Percentiles rank a stretch among this genome's conserved stretches.
phyloP scores from a whole-genome alignment of 345 rosid genomes.

The Citrus medica region DNA sequence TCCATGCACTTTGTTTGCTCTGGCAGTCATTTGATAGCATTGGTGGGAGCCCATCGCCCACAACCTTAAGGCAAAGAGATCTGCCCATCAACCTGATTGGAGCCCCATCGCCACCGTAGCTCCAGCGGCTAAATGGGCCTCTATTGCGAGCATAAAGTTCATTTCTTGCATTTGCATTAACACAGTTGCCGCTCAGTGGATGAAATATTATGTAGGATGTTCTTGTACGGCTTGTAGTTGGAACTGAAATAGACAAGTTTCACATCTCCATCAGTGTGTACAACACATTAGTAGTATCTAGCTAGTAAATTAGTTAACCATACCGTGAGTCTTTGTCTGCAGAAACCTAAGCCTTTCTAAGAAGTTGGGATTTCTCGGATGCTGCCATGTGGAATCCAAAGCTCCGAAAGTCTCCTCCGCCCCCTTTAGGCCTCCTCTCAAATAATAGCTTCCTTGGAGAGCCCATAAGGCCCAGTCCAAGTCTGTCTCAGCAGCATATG shows the following conservation, averaged over 20 bases:
- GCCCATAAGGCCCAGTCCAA: constrained; percentile 47
- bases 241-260: constrained; percentile 22
- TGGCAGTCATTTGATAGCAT: constrained; percentile 19
- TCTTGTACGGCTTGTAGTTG: constrained; percentile 21
- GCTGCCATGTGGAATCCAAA: constrained; percentile 29
- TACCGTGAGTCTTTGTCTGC: constrained; percentile 7
- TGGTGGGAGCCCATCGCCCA: constrained; percentile 20
- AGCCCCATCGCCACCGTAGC: background rate
- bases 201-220: constrained; percentile 26
- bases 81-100: background rate
- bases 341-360: constrained; percentile 18
- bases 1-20: constrained; percentile 23
- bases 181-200: constrained; percentile 31
- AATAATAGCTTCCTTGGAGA: constrained; percentile 38
- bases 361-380: constrained; percentile 24
- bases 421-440: constrained; percentile 23
- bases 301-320: background rate
- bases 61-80: constrained; percentile 7
- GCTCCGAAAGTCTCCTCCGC: constrained; percentile 32
- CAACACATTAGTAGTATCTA: background rate
- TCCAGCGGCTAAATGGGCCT: constrained; percentile 7
- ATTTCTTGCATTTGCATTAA: constrained; percentile 17
- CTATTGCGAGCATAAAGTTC: constrained; percentile 8
- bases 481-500: constrained; percentile 33
- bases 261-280: too few relatives aligned